Evolutionary conservation across 805 yeast genomes (phyloP), one percentile per base, ranked within the genome.

Genomic region (Huiozyma sinensis): DNA sequence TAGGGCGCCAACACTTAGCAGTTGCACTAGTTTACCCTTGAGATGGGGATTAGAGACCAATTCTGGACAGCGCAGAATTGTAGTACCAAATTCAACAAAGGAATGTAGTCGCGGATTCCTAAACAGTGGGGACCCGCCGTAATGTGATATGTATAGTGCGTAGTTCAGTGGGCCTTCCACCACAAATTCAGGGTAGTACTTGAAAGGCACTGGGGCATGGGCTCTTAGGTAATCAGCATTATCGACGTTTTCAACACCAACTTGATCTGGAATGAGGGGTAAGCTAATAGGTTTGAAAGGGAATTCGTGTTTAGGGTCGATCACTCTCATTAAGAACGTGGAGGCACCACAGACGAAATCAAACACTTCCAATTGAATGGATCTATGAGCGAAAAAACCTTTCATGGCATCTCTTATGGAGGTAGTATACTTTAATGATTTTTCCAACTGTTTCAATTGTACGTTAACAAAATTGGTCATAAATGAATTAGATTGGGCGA

Each of bases 21-120:
- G 71, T 59, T 90, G 95, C 17, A 86, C 83, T 42, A 92, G 66
- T 55, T 81, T 77, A 13, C 94, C 80, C 56, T 92, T 90, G 67
- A 92, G 72, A 67, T 92, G 96, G 0, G 98, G 98, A 57, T 92
- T 92, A 43, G 92, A 85, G 41, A 92, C 71, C 33, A 84, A 59
- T 58, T 84, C 92, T 1, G 92, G 89, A 58, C 92, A 83, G 60
- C 96, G 77, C 57, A 92, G 66, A 45, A 89, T 72, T 1, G 80
- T 73, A 12, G 88, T 79, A 0, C 81, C 70, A 60, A 87, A 80
- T 50, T 85, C 88, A 38, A 85, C 76, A 50, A 84, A 75, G 6
- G 70, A 65, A 32, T 68, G 64, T 42, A 82, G 60, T 51, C 82
- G 76, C 11, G 70, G 70, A 40, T 70, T 78, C 34, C 64, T 62